Conservation (phyloP, 352 stramenopile species). For the Paralagenidium karlingii region DNA sequence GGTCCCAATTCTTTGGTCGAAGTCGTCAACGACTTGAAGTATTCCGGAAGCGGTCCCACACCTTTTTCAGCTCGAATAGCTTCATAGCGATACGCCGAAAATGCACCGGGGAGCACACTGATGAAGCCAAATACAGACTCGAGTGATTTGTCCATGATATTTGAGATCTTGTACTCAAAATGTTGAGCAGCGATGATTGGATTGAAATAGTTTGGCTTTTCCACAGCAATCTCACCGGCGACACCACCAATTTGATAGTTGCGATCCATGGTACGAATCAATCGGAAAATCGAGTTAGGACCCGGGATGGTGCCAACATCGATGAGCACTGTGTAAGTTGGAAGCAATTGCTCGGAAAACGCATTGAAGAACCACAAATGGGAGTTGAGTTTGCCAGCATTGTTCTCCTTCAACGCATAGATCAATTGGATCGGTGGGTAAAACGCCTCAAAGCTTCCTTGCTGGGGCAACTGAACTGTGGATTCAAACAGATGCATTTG, state of each 20-base stretch:
- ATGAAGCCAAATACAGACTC: conserved; percentile 40
- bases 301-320: conserved; percentile 31
- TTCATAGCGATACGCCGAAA: conserved; percentile 39
- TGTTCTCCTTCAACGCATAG: conserved; percentile 36
- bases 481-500: conserved; percentile 33
- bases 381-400: conserved; percentile 32
- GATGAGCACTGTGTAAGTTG: conserved; percentile 32
- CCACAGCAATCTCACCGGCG: conserved; percentile 25
- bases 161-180: conserved; percentile 47
- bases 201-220: conserved; percentile 32
- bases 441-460: conserved; percentile 26
- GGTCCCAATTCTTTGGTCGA: conserved; percentile 27
- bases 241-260: conserved; percentile 36
- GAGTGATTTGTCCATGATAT: conserved; percentile 41
- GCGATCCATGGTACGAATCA: conserved; percentile 32
- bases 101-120: conserved; percentile 23
- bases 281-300: conserved; percentile 19
- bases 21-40: conserved; percentile 32
- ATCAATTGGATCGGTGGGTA: conserved; percentile 35
- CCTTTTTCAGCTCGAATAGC: conserved; percentile 35
- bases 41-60: conserved; percentile 22
- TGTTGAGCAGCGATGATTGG: conserved; percentile 24
- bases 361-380: conserved; percentile 48
- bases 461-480: conserved; percentile 22
- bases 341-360: conserved; percentile 36